Conservation (phyloP, 345 rosid genomes). For the Psidium friedrichsthalianum region DNA sequence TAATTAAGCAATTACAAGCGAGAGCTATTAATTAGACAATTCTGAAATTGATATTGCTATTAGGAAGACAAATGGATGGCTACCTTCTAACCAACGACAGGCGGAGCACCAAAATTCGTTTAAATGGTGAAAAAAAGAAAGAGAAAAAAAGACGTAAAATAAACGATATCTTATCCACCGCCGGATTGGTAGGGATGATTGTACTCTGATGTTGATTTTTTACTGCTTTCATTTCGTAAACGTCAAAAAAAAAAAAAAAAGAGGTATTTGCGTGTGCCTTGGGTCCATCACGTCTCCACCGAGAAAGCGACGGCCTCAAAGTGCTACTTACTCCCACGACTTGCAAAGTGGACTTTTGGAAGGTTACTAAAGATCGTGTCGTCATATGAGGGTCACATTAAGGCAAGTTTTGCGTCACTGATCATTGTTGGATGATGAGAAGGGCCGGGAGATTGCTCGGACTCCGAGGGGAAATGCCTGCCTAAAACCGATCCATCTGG, state of each 20-base stretch:
- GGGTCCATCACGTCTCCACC: not conserved
- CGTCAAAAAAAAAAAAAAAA: not conserved
- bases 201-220: not conserved
- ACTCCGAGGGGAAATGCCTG: not conserved
- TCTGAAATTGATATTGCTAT: not conserved
- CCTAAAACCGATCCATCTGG: not conserved
- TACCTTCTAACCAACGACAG: not conserved
- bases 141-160: not conserved
- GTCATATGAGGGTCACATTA: not conserved
- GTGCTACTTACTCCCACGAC: not conserved
- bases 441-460: not conserved
- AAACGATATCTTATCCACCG: conserved; percentile 19
- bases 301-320: not conserved
- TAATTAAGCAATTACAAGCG: not conserved
- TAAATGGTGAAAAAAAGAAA: not conserved
- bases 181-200: conserved; percentile 21
- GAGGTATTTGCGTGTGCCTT: not conserved
- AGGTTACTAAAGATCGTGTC: not conserved
- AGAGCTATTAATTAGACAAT: not conserved
- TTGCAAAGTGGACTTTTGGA: not conserved
- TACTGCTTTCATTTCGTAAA: not conserved
- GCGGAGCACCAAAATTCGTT: not conserved
- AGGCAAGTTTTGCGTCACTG: not conserved
- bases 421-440: not conserved
- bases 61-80: not conserved